Evolutionary conservation across 768 basidiomycete species (phyloP), one percentile per base, ranked within the genome.

Genomic region (Leccinum subgranulosum): DNA sequence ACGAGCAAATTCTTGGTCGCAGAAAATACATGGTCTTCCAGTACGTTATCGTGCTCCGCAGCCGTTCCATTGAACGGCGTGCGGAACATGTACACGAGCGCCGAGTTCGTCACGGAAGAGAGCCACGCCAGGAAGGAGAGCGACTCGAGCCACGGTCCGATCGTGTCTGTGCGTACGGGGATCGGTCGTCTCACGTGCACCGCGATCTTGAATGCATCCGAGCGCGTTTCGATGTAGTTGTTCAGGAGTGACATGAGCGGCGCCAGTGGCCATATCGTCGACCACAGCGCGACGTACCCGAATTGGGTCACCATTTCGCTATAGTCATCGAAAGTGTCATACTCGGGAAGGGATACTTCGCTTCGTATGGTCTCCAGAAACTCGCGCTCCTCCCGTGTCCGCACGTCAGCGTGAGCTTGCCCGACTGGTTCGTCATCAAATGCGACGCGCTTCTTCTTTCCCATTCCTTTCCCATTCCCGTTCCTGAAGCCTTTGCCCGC

Each of bases 271-370:
- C 94, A 98, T 57, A 95, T 92, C 29, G 92, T 87, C 48, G 87
- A 90, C 93, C 94, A 98, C 21, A 98, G 77, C 8, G 85, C 85
- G 29, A 98, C 85, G 68, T 96, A 94, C 0, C 96, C 95, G 70
- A 96, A 97, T 66, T 95, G 93, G 9, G 90, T 88, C 15, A 91
- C 91, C 95, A 99, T 98, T 76, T 99, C 97, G 66, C 85, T 86
- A 73, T 96, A 99, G 74, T 98, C 96, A 53, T 78, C 83, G 65
- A 92, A 94, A 6, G 89, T 76, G 34, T 86, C 82, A 65, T 95
- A 94, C 39, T 86, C 86, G 0, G 94, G 90, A 49, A 95, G 76
- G 25, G 83, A 82, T 6, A 87, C 86, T 74, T 98, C 88, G 51
- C 76, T 75, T 56, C 93, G 78, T 25, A 97, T 87, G 49, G 79